phyloP scores from a whole-genome alignment of 2,329 filamentous ascomycete species.

The Fusarium euwallaceae region DNA sequence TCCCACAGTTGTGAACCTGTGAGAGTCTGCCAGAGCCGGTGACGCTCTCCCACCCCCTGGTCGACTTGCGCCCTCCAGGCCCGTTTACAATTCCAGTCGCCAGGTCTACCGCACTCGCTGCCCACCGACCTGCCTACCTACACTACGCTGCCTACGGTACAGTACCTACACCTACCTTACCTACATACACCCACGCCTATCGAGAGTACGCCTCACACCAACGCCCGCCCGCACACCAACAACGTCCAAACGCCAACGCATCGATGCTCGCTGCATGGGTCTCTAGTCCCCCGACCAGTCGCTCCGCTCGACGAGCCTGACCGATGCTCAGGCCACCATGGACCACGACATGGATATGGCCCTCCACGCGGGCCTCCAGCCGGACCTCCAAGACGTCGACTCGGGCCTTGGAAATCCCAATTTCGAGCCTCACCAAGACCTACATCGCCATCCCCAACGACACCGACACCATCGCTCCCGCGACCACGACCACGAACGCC shows the following conservation, averaged over 20 bases:
- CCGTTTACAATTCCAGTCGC: conserved; percentile 26
- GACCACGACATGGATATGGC: conserved; percentile 56
- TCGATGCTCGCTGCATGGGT: conserved; percentile 63
- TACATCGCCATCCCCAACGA: conserved; percentile 48
- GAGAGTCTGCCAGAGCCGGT: conserved; percentile 24
- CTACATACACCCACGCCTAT: conserved; percentile 39
- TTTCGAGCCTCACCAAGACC: conserved; percentile 42
- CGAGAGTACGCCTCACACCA: conserved; percentile 39
- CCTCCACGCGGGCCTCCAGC: conserved; percentile 48
- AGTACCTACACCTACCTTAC: neutral
- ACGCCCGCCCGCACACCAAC: conserved; percentile 55
- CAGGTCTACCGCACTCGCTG: conserved; percentile 13
- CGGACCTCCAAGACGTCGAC: conserved; percentile 44
- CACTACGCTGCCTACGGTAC: conserved; percentile 19
- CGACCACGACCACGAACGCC: conserved; percentile 47
- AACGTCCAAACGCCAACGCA: conserved; percentile 57
- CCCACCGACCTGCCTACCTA: neutral
- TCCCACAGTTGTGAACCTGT: conserved; percentile 37
- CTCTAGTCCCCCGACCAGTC: conserved; percentile 57
- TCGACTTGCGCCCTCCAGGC: conserved; percentile 17
- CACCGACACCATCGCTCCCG: conserved; percentile 47
- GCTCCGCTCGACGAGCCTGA: conserved; percentile 58
- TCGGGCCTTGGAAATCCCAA: conserved; percentile 38
- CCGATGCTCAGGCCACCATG: conserved; percentile 63
- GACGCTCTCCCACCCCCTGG: conserved; percentile 34